Conservation (phyloP, 179 eudicot genomes). For the Beta lomatogona region DNA sequence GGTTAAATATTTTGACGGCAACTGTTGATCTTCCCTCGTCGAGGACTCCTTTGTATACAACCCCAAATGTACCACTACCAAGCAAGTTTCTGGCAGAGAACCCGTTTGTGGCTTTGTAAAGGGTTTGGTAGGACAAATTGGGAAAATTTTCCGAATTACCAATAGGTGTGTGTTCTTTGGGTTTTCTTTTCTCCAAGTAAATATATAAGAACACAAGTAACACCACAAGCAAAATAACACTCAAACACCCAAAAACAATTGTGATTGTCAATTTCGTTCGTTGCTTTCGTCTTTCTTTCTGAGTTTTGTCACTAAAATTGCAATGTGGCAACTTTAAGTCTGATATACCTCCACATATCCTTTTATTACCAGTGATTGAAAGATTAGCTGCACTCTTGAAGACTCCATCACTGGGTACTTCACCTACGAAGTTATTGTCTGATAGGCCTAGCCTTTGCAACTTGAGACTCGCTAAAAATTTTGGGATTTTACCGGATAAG, state of each 20-base stretch:
- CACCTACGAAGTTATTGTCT: slow-evolving; percentile 40
- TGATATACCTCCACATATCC: slow-evolving; percentile 41
- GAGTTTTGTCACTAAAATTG: not conserved
- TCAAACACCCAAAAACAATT: not conserved
- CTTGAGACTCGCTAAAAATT: not conserved
- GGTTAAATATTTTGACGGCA: slow-evolving; percentile 35
- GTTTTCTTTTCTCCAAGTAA: not conserved
- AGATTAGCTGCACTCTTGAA: slow-evolving; percentile 29
- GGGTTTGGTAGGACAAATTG: slow-evolving; percentile 28
- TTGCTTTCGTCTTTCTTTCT: not conserved
- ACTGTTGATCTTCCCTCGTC: not conserved
- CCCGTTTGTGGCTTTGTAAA: slow-evolving; percentile 34
- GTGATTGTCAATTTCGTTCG: not conserved
- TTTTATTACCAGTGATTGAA: slow-evolving; percentile 27
- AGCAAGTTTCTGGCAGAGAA: slow-evolving; percentile 32
- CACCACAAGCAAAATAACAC: not conserved
- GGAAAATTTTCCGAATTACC: not conserved
- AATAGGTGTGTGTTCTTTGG: not conserved
- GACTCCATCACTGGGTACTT: slow-evolving; percentile 36
- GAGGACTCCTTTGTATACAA: slow-evolving; percentile 35
- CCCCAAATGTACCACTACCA: slow-evolving; percentile 36
- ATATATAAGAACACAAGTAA: not conserved
- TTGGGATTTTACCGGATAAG: slow-evolving; percentile 35
- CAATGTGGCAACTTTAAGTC: slow-evolving; percentile 30
- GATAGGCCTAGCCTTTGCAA: slow-evolving; percentile 33